Base-by-base conservation (phyloP, 179 eudicot species). In the Spergularia azorica region DNA sequence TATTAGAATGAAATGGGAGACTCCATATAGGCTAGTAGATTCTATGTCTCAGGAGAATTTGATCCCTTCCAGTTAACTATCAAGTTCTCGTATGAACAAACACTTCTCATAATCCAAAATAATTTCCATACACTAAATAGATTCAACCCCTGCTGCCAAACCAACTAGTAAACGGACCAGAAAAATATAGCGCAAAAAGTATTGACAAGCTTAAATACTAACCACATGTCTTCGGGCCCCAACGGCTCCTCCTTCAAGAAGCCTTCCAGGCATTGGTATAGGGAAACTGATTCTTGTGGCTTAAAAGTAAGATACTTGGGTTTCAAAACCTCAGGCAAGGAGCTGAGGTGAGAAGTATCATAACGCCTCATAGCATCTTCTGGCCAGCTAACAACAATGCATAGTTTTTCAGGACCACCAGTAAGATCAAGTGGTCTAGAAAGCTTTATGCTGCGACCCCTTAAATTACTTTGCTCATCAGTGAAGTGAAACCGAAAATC, bases 161-260 rank as follows among this genome's bases (percentile, higher is more conserved):
- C 32, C n/a, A 38, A 36, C 69, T 15, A 65, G 18, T 64, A 38
- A 43, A 43, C 32, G 50, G 3, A 38, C 14, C 13, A 56, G 51
- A 54, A 71, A 46, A 46, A 70, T 55, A 11, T 32, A 32, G 5
- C 54, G 13, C 11, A 2, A 7, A 38, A 39, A 11, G 18, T 52
- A 5, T 11, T 3, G 39, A 70, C 36, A 66, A 48, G 63, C 16
- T 32, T 20, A 13, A 6, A 74, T 50, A 86, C 95, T 89, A 77
- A 93, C 99, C 99, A 90, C 92, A 86, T 89, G 79, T 87, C 89
- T 73, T 87, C 89, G 17, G 86, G 90, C 70, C 87, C 93, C 73
- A 88, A 84, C 70, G 91, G 91, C 79, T 90, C 95, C 79, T 89
- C 95, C 86, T 83, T 90, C 80, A 85, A 77, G 78, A 87, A 89